Evolutionary conservation across 179 eudicot genomes (phyloP), one percentile per base, ranked within the genome.

Genomic region (Beta lomatogona): DNA sequence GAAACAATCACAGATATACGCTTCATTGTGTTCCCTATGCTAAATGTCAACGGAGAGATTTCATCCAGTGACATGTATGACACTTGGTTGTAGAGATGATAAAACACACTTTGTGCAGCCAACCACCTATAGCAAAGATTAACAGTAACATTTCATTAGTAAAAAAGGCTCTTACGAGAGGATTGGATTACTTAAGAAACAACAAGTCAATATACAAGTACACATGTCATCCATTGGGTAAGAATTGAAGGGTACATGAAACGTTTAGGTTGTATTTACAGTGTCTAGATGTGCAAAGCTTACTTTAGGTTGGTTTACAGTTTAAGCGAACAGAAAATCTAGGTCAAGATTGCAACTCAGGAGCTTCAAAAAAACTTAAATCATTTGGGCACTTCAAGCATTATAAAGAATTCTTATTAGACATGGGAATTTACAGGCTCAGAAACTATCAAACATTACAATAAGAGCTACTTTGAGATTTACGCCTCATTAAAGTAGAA

Each of bases 11-110:
- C 97, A 63, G 95, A 92, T 72, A 92, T 89, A 80, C 97, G 95
- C 84, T 92, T 93, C 97, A 93, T 93, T 28, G 97, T 93, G 88
- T 92, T 93, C 19, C 97, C 97, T 12, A 93, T 79, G 85, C 97
- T 93, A 86, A 93, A 91, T 71, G 97, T 93, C 90, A 93, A 82
- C 11, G 97, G 97, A 84, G 97, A 88, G 58, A 93, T 93, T 85
- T 91, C 90, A 84, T 93, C 95, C 70, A 93, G 78, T 4, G 97
- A 93, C 95, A 93, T 93, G 86, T 93, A 93, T 9, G 97, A 91
- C 60, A 91, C 92, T 81, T 91, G 94, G 85, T 91, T 91, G 85
- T 91, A 91, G 61, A 91, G 89, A 88, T 92, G 95, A 86, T 92
- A 92, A 75, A 92, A 90, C 73, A 89, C 90, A 86, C 95, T 92